Percentiles rank a stretch among this genome's conserved stretches.
Conservation (phyloP, 2,329 filamentous ascomycete species). For the Colletotrichum godetiae region DNA sequence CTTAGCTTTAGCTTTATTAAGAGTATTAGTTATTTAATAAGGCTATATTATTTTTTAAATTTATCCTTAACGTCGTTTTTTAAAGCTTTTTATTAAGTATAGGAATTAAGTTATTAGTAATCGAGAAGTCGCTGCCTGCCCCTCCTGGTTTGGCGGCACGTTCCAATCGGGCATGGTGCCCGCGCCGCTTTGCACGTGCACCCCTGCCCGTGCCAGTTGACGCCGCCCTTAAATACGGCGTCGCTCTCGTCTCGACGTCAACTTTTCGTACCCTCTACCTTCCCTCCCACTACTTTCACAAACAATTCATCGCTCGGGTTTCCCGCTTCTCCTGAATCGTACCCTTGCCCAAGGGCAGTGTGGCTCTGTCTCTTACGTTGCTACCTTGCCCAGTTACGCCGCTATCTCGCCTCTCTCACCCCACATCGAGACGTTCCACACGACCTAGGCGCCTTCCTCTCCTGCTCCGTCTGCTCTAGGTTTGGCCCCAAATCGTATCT, state of each 20-base stretch:
- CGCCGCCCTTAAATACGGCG: background rate
- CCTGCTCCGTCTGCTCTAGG: background rate
- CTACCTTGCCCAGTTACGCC: background rate
- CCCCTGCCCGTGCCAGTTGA: background rate
- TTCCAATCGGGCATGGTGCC: no score
- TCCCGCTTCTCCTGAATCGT: background rate
- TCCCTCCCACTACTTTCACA: background rate
- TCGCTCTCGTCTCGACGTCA: background rate
- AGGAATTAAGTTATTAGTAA: no score
- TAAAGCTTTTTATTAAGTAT: no score
- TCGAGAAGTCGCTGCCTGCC: no score
- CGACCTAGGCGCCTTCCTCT: background rate
- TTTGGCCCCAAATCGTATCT: background rate
- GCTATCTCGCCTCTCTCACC: background rate
- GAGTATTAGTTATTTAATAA: no score
- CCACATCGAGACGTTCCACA: background rate
- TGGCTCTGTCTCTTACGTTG: background rate
- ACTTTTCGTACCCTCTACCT: background rate
- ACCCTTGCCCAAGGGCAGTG: background rate
- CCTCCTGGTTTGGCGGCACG: no score
- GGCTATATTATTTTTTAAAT: accelerated
- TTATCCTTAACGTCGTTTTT: accelerated
- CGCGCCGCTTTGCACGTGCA: background rate
- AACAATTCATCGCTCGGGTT: background rate
- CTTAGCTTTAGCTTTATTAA: no score